Percentiles rank a stretch among this genome's conserved stretches.
phyloP scores from a whole-genome alignment of 768 basidiomycete genomes.

The Leccinum subgranulosum region DNA sequence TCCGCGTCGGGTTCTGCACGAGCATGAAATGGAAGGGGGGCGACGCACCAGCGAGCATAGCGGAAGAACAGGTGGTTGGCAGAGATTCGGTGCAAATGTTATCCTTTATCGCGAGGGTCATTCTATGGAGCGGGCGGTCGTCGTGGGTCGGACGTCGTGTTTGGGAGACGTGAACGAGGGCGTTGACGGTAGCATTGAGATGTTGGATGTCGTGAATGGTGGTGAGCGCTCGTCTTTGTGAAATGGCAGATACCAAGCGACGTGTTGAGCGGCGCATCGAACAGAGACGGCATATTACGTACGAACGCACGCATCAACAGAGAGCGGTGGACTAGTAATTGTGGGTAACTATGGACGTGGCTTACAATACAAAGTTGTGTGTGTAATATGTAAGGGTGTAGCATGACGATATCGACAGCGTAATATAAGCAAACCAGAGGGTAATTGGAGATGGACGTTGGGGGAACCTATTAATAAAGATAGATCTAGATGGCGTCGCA shows the following conservation, averaged over 20 bases:
- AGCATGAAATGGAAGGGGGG: not conserved
- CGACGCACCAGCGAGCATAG: constrained; percentile 60
- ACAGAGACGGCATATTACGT: too few relatives aligned
- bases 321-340: constrained; percentile 20
- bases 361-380: constrained; percentile 23
- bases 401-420: constrained; percentile 10
- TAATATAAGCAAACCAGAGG: constrained; percentile 14
- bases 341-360: constrained; percentile 21
- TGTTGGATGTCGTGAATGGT: not conserved
- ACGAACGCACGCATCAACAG: not conserved
- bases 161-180: constrained; percentile 41
- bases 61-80: constrained; percentile 77
- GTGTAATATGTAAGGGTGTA: not conserved
- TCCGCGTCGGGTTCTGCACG: not conserved
- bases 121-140: constrained; percentile 35
- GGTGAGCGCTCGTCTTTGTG: not conserved
- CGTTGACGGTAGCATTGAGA: constrained; percentile 48
- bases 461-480: constrained; percentile 13
- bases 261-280: not conserved
- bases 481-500: constrained; percentile 13
- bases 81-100: constrained; percentile 71
- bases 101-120: constrained; percentile 76
- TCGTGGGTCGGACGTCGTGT: not conserved
- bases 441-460: not conserved
- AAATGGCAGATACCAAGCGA: not conserved